phyloP scores from a whole-genome alignment of 1,284 basidiomycete species.

The Trichosporon ovoides region DNA sequence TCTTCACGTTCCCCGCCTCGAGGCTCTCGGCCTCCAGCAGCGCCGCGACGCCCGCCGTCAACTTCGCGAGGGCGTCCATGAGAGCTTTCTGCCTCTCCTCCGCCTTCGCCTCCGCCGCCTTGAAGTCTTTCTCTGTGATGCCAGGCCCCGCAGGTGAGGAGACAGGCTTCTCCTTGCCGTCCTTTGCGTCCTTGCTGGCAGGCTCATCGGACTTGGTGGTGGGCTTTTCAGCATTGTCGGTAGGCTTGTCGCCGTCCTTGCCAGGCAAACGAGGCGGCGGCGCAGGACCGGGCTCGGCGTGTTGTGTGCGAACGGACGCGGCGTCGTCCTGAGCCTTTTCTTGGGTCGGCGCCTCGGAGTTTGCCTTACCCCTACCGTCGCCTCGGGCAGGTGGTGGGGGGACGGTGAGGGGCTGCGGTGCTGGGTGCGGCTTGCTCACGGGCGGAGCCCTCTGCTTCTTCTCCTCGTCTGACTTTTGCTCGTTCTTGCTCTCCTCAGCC shows the following conservation, averaged over 20 bases:
- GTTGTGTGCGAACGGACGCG: background rate
- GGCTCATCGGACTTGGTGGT: constrained; percentile 28
- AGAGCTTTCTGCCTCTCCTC: constrained; percentile 26
- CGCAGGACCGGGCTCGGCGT: background rate
- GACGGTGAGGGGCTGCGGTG: background rate
- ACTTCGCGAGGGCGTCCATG: constrained; percentile 34
- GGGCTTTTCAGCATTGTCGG: background rate
- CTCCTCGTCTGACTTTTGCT: background rate
- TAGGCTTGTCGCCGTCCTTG: constrained; percentile 10
- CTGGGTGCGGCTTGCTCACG: background rate
- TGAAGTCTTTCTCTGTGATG: constrained; percentile 3
- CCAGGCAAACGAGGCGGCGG: background rate
- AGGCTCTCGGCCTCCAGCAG: constrained; percentile 33
- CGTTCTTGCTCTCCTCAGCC: constrained; percentile 22
- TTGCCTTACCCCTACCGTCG: too few relatives aligned
- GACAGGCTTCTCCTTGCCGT: background rate
- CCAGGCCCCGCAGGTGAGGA: background rate
- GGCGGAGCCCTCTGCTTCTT: background rate
- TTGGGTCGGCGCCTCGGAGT: too few relatives aligned
- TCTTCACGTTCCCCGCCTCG: constrained; percentile 18
- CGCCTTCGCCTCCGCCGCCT: constrained; percentile 1
- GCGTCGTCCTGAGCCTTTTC: background rate
- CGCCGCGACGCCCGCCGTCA: constrained; percentile 36
- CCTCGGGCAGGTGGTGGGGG: too few relatives aligned
- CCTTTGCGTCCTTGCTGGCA: background rate